Base-by-base conservation (phyloP, 768 basidiomycete species). In the Tricholoma bakamatsutake region DNA sequence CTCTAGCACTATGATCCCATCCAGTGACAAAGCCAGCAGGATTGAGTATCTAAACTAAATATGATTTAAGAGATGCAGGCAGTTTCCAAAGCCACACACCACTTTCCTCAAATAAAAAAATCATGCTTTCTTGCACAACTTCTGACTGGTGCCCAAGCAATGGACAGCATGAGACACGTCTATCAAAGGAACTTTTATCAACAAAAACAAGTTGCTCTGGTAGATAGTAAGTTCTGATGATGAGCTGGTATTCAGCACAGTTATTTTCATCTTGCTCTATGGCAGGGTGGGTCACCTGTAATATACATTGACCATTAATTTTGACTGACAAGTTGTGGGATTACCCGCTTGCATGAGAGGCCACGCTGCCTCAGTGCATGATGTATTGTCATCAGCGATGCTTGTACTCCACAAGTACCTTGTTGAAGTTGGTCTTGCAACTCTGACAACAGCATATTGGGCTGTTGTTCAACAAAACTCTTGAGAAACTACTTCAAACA, bases 111-210 rank as follows among this genome's bases (percentile, higher is more conserved):
- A n/a, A n/a, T n/a, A 48, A 74, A 73, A 31, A 65, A 64, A 52
- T 62, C 64, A 13, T 42, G 43, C 12, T 61, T 56, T 5, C 59
- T 53, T 3, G 66, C 66, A n/a, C 61, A 51, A 37, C 49, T 43
- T 4, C 73, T 70, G 5, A 50, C 15, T 13, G 60, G 33, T n/a
- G 73, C 63, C 59, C 68, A 64, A 8, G 63, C 72, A 56, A 65
- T 9, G 57, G 59, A 3, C 65, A 61, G 33, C 57, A 57, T 7
- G 66, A n/a, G 47, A 48, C 52, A 4, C 59, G 56, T 7, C 64
- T 51, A 50, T 73, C 63, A 55, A 63, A 64, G 11, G 64, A 54
- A 21, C 63, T 67, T 52, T 73, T 69, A 57, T 73, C 71, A 5
- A 70, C 60, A 43, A 67, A 69, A 8, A 72, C 58, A 10, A 67